Evolutionary conservation across 2,329 filamentous ascomycete genomes (phyloP).

Genomic region (Ophiocordyceps unilateralis): DNA sequence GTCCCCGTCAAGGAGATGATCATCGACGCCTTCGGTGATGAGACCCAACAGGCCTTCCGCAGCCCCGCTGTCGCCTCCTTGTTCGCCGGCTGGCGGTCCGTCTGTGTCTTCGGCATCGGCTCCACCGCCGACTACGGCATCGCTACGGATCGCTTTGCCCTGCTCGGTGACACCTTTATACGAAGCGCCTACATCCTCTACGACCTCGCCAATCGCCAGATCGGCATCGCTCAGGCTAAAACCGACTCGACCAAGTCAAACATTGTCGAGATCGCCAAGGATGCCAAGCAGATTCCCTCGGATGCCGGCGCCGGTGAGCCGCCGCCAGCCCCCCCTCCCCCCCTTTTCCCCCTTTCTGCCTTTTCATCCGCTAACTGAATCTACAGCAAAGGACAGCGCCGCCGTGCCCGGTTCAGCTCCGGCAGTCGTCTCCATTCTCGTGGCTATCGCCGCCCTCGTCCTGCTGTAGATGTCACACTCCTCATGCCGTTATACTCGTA

Average conservation of each 20-base stretch:
- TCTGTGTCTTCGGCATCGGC: conserved; percentile 39
- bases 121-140: conserved; percentile 18
- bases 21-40: conserved; percentile 22
- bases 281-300: conserved; percentile 21
- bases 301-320: conserved; percentile 24
- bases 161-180: conserved; percentile 43
- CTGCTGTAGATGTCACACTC: not conserved
- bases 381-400: not conserved
- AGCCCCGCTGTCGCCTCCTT: conserved; percentile 14
- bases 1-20: conserved; percentile 37
- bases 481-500: no score
- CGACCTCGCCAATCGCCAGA: conserved; percentile 30
- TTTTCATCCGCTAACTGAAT: no score
- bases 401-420: not conserved
- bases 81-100: conserved; percentile 20
- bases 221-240: conserved; percentile 35
- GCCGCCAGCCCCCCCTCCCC: no score
- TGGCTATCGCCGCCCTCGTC: not conserved
- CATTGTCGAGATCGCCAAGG: conserved; percentile 26
- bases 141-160: conserved; percentile 14
- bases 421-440: not conserved
- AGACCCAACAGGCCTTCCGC: conserved; percentile 24
- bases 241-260: conserved; percentile 25
- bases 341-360: no score
- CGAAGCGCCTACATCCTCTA: conserved; percentile 41